phyloP scores from a whole-genome alignment of 176 grass and related monocot genomes.

The Melocanna baccifera region DNA sequence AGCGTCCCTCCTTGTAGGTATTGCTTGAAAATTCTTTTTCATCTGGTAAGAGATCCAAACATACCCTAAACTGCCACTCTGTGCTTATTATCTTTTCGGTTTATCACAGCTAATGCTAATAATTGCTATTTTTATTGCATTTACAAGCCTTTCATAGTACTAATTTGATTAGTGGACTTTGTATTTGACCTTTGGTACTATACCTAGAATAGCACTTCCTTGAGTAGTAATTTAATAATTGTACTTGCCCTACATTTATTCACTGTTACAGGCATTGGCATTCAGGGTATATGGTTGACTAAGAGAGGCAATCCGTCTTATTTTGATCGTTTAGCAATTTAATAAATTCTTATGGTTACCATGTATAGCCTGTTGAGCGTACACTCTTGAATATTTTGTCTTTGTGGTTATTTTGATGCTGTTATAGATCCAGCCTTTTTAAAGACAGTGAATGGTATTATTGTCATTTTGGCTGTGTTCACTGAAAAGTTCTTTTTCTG shows the following conservation, averaged over 20 bases:
- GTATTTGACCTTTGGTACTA: not conserved
- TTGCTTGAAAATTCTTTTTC: not conserved
- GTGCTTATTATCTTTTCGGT: not conserved
- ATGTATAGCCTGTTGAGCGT: not conserved
- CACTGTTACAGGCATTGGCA: not conserved
- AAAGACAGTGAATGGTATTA: not conserved
- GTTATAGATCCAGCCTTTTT: not conserved
- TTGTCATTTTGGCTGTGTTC: slow-evolving; percentile 5
- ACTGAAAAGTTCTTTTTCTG: not conserved
- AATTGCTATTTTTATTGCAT: not conserved
- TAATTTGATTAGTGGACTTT: not conserved
- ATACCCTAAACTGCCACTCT: not conserved
- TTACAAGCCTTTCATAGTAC: not conserved
- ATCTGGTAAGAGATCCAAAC: slow-evolving; percentile 4
- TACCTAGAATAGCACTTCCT: not conserved
- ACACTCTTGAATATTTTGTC: not conserved
- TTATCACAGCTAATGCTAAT: not conserved
- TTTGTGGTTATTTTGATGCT: slow-evolving; percentile 9
- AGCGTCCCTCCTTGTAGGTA: not conserved
- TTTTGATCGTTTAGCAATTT: not conserved
- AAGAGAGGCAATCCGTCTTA: not conserved
- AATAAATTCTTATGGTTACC: not conserved
- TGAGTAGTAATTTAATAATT: not conserved
- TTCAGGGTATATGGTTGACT: not conserved
- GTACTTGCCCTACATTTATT: not conserved